Conservation (phyloP, 768 basidiomycete species). For the Boletus reticuloceps region DNA sequence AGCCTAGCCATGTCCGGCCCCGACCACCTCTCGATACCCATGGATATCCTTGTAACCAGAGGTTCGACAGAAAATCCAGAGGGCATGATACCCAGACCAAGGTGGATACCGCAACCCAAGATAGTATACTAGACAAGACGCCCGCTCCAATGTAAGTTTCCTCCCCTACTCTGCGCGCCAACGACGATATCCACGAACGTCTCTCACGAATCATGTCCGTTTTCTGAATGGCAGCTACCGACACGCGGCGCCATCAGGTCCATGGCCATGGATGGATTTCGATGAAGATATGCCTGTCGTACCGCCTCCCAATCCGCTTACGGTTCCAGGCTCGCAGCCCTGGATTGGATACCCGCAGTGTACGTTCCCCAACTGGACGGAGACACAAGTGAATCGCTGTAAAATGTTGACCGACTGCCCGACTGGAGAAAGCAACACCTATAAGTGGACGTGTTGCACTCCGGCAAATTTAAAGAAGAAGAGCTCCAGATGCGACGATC, state of each 20-base stretch:
- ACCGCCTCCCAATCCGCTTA: neutral
- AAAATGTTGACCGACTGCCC: constrained; percentile 26
- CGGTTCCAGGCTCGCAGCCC: neutral
- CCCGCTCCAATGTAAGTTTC: constrained; percentile 23
- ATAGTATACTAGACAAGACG: constrained; percentile 10
- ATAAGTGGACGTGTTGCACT: constrained; percentile 22
- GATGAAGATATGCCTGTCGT: constrained; percentile 23
- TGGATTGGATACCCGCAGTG: constrained; percentile 33
- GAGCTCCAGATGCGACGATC: neutral
- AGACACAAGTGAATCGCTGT: constrained; percentile 29
- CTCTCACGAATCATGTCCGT: neutral
- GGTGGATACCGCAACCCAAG: neutral
- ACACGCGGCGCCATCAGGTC: constrained; percentile 39
- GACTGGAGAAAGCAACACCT: constrained; percentile 12
- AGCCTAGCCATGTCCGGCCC: constrained; percentile 10
- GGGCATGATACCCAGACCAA: neutral
- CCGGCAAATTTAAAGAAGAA: constrained; percentile 8
- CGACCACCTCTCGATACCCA: constrained; percentile 18
- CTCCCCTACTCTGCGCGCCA: no score
- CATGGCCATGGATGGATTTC: constrained; percentile 44
- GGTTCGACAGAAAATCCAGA: neutral
- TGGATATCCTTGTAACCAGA: constrained; percentile 4
- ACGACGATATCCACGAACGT: neutral
- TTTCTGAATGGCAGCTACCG: constrained; percentile 25
- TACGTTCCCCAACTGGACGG: constrained; percentile 33